Conservation (phyloP, 2,329 filamentous ascomycete species). For the Fonsecaea erecta region DNA sequence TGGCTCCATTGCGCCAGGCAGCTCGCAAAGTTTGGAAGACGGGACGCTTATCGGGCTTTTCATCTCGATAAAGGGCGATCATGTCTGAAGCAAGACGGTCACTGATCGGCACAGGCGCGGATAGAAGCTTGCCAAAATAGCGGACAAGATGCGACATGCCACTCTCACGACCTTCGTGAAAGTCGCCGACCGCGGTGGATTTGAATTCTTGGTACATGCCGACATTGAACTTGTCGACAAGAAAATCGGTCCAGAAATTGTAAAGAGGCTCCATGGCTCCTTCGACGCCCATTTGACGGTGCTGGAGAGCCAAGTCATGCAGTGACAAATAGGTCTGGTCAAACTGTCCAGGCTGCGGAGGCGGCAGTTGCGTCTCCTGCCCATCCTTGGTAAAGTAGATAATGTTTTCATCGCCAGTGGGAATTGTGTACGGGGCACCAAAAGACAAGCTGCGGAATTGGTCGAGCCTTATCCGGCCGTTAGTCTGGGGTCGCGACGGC, state of each 20-base stretch:
- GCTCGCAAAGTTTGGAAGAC: conserved; percentile 58
- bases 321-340: conserved; percentile 40
- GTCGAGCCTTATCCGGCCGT: conserved; percentile 27
- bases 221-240: conserved; percentile 73
- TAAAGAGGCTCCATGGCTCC: conserved; percentile 58
- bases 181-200: conserved; percentile 68
- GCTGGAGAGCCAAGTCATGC: conserved; percentile 37
- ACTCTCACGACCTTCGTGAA: conserved; percentile 54
- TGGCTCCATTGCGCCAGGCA: conserved; percentile 59
- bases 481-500: conserved; percentile 14
- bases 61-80: conserved; percentile 58
- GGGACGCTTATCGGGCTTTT: conserved; percentile 49
- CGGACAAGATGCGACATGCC: conserved; percentile 68
- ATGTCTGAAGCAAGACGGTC: conserved; percentile 61
- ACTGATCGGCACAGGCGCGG: conserved; percentile 57
- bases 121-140: conserved; percentile 66
- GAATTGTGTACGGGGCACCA: conserved; percentile 21
- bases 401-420: conserved; percentile 24
- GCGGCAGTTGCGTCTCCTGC: conserved; percentile 31
- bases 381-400: conserved; percentile 37
- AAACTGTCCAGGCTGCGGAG: conserved; percentile 40
- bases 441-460: conserved; percentile 29
- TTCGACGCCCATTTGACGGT: conserved; percentile 48
- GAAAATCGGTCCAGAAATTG: conserved; percentile 75
- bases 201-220: conserved; percentile 78